These are phyloP conservation scores for Flaveria floridana DNA, from an alignment of 140 eudicot species.

Conservation along the genomic window DNA sequence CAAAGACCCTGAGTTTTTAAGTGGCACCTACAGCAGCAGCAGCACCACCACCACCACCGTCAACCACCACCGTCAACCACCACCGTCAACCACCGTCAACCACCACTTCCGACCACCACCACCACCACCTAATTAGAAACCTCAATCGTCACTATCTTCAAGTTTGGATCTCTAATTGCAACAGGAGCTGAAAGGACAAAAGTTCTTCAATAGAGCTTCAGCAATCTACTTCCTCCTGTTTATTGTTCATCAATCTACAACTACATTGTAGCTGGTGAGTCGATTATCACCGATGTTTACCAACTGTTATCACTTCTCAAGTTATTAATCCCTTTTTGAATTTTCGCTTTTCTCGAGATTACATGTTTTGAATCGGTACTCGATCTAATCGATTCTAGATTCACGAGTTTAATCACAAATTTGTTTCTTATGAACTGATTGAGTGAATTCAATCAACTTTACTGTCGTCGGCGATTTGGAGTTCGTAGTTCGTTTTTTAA, in stretches of 20 bases:
- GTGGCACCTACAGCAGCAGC: constrained; percentile 39
- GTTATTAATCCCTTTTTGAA: constrained; percentile 16
- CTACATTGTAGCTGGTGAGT: constrained; percentile 48
- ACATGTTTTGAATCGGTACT: constrained; percentile 20
- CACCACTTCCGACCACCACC: constrained; percentile 7
- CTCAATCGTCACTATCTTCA: constrained; percentile 17
- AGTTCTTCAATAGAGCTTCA: constrained; percentile 30
- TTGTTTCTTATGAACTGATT: neutral
- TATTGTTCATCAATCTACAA: constrained; percentile 3
- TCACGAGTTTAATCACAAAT: constrained; percentile 21
- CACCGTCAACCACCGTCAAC: constrained; percentile 14
- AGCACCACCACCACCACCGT: constrained; percentile 10
- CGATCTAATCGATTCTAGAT: constrained; percentile 38
- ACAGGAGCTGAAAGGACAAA: constrained; percentile 23
- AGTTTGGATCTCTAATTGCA: constrained; percentile 30
- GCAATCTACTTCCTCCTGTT: constrained; percentile 20
- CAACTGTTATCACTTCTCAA: constrained; percentile 16
- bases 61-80: constrained; percentile 25
- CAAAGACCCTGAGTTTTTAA: constrained; percentile 36
- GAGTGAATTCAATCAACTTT: neutral
- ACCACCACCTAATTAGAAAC: constrained; percentile 5
- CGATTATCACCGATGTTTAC: constrained; percentile 21
- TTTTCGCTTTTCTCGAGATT: constrained; percentile 19
- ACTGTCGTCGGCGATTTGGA: constrained; percentile 29
- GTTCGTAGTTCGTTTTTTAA: neutral